Base-by-base conservation (phyloP, 305 asterid species). In the Fraxinus ornus region DNA sequence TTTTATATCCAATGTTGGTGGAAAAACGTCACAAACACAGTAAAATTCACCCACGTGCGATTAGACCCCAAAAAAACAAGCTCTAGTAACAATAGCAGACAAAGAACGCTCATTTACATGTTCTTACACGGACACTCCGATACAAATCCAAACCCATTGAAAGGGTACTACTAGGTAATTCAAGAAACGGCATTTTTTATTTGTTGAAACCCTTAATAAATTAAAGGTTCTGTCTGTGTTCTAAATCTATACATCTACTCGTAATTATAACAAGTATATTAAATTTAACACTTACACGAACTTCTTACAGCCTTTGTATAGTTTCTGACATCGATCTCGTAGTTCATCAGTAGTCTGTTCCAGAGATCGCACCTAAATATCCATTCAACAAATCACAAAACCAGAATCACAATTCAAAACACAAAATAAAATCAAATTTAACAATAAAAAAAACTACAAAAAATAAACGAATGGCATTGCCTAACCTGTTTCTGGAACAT, bases 301-400 rank as follows among this genome's bases (percentile, higher is more conserved):
- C 87, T 95, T 95, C 89, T 86, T 93, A 86, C 97, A 90, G 77
- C 98, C 95, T 86, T 92, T 93, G 85, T 88, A 86, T 75, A 95
- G 92, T 92, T 92, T 93, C 83, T 93, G 99, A 87, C 99, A 95
- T 84, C 99, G 97, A 90, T 91, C 97, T 85, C 94, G 90, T 1
- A 95, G 89, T 84, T 94, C 99, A 82, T 94, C 98, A 70, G 96
- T 77, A 1, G 93, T 90, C 77, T 89, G 98, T 88, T 95, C 99
- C 78, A 95, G 81, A 70, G 95, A 91, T 84, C 97, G 90, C 90
- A 95, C 92, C 99, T 95, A 77, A 39, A 79, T 15, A 82, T 78
- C 77, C 82, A 78, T 36, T 15, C 76, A 70, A 81, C 84, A 75
- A 80, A 15, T 71, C 47, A 66, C 37, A 24, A 74, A 80, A 78